phyloP scores from a whole-genome alignment of 1,139 yeast genomes.

The Debaryomyces sp. region DNA sequence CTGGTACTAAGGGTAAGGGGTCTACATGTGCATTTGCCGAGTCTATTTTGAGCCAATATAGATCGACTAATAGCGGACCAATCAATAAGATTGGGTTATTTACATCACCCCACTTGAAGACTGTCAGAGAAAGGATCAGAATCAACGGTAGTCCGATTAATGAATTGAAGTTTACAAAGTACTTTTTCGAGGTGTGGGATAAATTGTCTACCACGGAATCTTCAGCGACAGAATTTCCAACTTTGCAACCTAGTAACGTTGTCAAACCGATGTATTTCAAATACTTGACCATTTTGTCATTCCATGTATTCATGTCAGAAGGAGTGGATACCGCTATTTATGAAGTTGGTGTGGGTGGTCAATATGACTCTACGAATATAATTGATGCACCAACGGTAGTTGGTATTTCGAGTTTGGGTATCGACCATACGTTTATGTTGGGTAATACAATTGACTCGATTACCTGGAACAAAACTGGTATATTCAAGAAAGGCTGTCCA shows the following conservation, averaged over 20 bases:
- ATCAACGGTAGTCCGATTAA: slow-evolving; percentile 85
- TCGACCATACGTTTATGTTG: slow-evolving; percentile 88
- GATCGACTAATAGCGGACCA: slow-evolving; percentile 13
- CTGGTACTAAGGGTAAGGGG: slow-evolving; percentile 99
- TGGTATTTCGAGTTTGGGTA: slow-evolving; percentile 85
- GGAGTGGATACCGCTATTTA: slow-evolving; percentile 90
- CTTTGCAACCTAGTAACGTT: slow-evolving; percentile 61
- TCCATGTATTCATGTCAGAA: slow-evolving; percentile 86
- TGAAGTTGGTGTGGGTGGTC: slow-evolving; percentile 99
- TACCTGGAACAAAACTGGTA: slow-evolving; percentile 97
- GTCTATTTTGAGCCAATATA: slow-evolving; percentile 72
- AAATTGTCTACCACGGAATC: slow-evolving; percentile 62
- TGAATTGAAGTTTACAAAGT: slow-evolving; percentile 78
- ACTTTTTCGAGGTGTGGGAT: slow-evolving; percentile 96
- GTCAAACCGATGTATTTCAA: slow-evolving; percentile 93
- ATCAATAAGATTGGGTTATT: slow-evolving; percentile 78
- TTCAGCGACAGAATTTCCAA: slow-evolving; percentile 63
- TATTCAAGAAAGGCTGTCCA: slow-evolving; percentile 68
- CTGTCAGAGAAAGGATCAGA: slow-evolving; percentile 90
- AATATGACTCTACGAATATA: slow-evolving; percentile 91
- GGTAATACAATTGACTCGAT: slow-evolving; percentile 89
- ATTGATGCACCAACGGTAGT: slow-evolving; percentile 79
- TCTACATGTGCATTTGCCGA: slow-evolving; percentile 95
- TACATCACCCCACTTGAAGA: slow-evolving; percentile 93
- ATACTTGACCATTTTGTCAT: slow-evolving; percentile 83